These are phyloP conservation scores for Nectriaceae sp. DNA, from an alignment of 2,329 filamentous ascomycete species.

Conservation along the genomic window DNA sequence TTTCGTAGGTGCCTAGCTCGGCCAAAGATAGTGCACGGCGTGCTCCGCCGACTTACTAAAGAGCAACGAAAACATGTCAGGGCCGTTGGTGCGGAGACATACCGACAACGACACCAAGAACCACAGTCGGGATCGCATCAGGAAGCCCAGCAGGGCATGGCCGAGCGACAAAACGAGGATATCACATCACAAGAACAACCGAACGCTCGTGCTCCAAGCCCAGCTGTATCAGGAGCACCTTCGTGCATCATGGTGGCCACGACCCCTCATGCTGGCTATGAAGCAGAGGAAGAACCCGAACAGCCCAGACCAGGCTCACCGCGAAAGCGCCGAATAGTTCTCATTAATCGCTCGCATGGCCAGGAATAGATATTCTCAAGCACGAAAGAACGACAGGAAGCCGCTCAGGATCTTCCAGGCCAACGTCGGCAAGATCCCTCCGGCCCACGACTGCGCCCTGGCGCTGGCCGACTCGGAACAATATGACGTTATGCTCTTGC, in stretches of 20 bases:
- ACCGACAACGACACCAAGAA: slow-evolving; percentile 1
- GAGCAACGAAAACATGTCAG: slow-evolving; percentile 1
- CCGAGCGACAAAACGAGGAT: not conserved
- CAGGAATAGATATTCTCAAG: not conserved
- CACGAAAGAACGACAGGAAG: slow-evolving; percentile 3
- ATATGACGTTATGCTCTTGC: slow-evolving; percentile 15
- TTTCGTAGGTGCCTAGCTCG: slow-evolving; percentile 5
- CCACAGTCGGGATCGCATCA: not conserved
- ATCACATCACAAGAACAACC: not conserved
- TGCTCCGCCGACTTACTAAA: slow-evolving; percentile 1
- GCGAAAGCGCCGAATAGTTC: slow-evolving; percentile 7
- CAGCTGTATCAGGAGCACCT: not conserved
- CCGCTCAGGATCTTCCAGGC: slow-evolving; percentile 11
- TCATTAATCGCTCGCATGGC: slow-evolving; percentile 7
- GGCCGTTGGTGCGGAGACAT: not conserved
- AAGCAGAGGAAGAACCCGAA: slow-evolving; percentile 5
- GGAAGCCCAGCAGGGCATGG: not conserved
- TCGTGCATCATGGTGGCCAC: slow-evolving; percentile 12
- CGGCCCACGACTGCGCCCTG: slow-evolving; percentile 15
- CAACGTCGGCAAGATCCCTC: slow-evolving; percentile 14
- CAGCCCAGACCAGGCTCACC: slow-evolving; percentile 2
- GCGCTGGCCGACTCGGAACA: slow-evolving; percentile 13
- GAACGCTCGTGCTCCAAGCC: not conserved
- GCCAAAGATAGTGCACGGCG: slow-evolving; percentile 1
- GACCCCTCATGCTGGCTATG: too few relatives aligned